Percentiles rank a stretch among this genome's conserved stretches.
Conservation (phyloP, 2,329 filamentous ascomycete genomes). For the Neurospora sp. region DNA sequence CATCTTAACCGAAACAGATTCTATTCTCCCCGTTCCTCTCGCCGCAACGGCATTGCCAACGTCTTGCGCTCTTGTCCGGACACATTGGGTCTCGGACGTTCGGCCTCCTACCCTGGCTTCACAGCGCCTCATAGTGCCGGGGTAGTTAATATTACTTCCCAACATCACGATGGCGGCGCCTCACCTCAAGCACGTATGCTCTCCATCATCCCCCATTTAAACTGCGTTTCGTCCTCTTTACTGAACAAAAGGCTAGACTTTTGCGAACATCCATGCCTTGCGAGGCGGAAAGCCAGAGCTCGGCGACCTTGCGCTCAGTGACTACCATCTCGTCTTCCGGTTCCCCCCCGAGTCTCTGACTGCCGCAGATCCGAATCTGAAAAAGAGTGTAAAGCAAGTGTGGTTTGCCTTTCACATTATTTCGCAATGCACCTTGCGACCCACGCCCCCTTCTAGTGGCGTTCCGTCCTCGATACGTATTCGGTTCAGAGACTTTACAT, state of each 20-base stretch:
- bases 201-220: not conserved
- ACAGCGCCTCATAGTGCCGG: not conserved
- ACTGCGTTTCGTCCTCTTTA: not conserved
- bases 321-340: constrained; percentile 47
- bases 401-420: constrained; percentile 97
- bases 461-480: constrained; percentile 76
- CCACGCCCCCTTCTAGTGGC: constrained; percentile 58
- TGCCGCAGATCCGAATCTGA: constrained; percentile 10
- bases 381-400: constrained; percentile 46
- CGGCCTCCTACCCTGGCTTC: not conserved
- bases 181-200: constrained; percentile 18
- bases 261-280: constrained; percentile 17
- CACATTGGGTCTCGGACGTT: not conserved
- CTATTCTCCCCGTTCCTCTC: not conserved
- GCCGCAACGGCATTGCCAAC: not conserved
- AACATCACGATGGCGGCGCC: constrained; percentile 15
- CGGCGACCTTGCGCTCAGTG: constrained; percentile 18
- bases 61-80: not conserved
- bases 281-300: constrained; percentile 19
- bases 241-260: constrained; percentile 14
- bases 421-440: constrained; percentile 66
- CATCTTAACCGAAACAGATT: not conserved
- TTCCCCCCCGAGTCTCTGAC: constrained; percentile 25
- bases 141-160: not conserved
- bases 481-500: constrained; percentile 87